These are phyloP conservation scores for Halophytophthora batemanensis DNA, from an alignment of 352 stramenopile genomes.

Conservation along the genomic window DNA sequence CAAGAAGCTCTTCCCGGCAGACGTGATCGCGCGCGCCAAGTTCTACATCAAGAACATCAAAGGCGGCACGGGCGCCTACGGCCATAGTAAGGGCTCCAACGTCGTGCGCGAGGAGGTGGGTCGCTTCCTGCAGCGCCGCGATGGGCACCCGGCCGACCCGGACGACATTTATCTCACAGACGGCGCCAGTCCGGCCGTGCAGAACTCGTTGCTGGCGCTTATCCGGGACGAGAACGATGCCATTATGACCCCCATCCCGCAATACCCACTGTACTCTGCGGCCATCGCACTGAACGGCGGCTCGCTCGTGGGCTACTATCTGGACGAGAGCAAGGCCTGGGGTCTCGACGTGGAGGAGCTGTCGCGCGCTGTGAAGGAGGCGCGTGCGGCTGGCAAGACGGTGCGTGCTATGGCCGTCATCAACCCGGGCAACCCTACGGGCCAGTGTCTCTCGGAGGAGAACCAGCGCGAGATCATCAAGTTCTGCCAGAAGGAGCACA, in stretches of 20 bases:
- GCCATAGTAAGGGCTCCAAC: conserved; percentile 88
- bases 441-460: conserved; percentile 78
- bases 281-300: conserved; percentile 95
- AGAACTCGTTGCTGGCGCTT: conserved; percentile 90
- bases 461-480: conserved; percentile 95
- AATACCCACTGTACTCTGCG: conserved; percentile 99
- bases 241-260: conserved; percentile 97
- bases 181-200: conserved; percentile 94
- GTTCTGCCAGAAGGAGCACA: conserved; percentile 93
- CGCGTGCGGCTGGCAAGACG: conserved; percentile 86
- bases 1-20: conserved; percentile 76
- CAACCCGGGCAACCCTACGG: conserved; percentile 99
- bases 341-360: conserved; percentile 88
- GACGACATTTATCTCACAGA: conserved; percentile 98
- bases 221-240: conserved; percentile 86
- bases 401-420: conserved; percentile 97
- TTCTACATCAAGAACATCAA: conserved; percentile 86
- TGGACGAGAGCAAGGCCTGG: conserved; percentile 96
- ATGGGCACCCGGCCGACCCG: conserved; percentile 88
- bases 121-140: conserved; percentile 83
- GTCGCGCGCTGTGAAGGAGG: conserved; percentile 86
- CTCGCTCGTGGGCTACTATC: conserved; percentile 95
- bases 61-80: conserved; percentile 91
- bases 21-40: conserved; percentile 86
- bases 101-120: conserved; percentile 90